Base-by-base conservation (phyloP, 805 yeast species). In the Kockiozyma suomiensis region DNA sequence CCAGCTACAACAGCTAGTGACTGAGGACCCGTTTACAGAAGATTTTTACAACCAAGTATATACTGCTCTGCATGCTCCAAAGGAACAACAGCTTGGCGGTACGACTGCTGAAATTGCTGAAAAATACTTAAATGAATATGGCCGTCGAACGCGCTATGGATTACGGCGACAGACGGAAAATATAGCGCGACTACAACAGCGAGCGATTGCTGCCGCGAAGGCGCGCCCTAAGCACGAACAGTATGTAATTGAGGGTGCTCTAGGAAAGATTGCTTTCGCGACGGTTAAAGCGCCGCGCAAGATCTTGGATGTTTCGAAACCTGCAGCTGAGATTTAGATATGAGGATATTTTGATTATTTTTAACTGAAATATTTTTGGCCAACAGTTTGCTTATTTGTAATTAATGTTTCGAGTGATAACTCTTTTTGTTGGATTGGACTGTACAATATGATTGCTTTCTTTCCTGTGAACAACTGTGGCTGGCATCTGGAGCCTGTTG, bases 21-120 rank as follows among this genome's bases (percentile, higher is more conserved):
- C 97, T 10, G 97, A 92, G 58, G 98, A 94, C 75, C 99, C 99
- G 13, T 90, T 88, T 74, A 90, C 89, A 70, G 99, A 94, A 75
- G 99, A 94, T 77, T 94, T 93, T 71, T 94, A 94, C 72, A 90
- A 87, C 70, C 98, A 94, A 75, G 97, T 94, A 43, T 89, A 84
- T 76, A 88, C 92, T 69, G 84, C 87, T 65, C 78, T 88, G 65
- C 86, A 86, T 70, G 79, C 80, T 13, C 61, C 59, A 17, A 41
- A 56, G 38, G 60, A 53, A 15, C 51, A 53, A 6, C 62, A 42
- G 30, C 38, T 37, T 15, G 59, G 62, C 17, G 57, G 53, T 12
- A 58, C 55, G 32, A 54, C 60, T 17, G 46, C 60, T 2, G 63
- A 50, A 33, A 58, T 58, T 17, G 62, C 62, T 6, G 66, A 62